Evolutionary conservation across 176 grass and related monocot species (phyloP).

Genomic region (Ampelocalamus luodianensis): DNA sequence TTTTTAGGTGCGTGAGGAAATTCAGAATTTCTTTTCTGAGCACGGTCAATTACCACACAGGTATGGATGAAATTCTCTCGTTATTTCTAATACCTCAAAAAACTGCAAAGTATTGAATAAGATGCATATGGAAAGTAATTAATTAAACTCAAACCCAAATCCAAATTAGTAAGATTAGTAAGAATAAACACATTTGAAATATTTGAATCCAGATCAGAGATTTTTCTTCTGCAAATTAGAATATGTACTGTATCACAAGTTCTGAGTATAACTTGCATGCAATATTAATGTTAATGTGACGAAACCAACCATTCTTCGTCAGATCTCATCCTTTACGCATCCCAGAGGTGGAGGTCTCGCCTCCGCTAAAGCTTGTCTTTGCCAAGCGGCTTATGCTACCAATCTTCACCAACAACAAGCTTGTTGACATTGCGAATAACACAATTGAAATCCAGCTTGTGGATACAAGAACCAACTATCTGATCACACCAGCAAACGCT

Average conservation of each 20-base stretch:
- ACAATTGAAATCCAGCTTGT: constrained; percentile 47
- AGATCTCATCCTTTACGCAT: constrained; percentile 41
- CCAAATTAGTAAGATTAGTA: no score
- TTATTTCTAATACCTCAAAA: not conserved
- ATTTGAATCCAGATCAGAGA: not conserved
- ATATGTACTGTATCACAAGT: not conserved
- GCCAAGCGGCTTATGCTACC: constrained; percentile 27
- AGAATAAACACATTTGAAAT: not conserved
- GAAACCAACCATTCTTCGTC: not conserved
- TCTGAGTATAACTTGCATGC: not conserved
- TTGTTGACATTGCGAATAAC: constrained; percentile 19
- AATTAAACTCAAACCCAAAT: not conserved
- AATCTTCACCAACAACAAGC: constrained; percentile 56
- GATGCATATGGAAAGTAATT: not conserved
- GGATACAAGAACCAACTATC: constrained; percentile 26
- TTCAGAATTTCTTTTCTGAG: constrained; percentile 41
- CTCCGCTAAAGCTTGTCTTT: constrained; percentile 50
- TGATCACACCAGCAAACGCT: not conserved
- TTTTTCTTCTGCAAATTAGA: not conserved
- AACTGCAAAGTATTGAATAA: not conserved
- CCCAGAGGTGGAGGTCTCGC: not conserved
- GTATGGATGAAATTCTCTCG: not conserved
- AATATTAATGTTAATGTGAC: not conserved
- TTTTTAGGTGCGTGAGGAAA: constrained; percentile 49
- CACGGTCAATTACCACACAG: constrained; percentile 6